These are phyloP conservation scores for Verticillium isaacii DNA, from an alignment of 2,329 filamentous ascomycete species.

Conservation along the genomic window DNA sequence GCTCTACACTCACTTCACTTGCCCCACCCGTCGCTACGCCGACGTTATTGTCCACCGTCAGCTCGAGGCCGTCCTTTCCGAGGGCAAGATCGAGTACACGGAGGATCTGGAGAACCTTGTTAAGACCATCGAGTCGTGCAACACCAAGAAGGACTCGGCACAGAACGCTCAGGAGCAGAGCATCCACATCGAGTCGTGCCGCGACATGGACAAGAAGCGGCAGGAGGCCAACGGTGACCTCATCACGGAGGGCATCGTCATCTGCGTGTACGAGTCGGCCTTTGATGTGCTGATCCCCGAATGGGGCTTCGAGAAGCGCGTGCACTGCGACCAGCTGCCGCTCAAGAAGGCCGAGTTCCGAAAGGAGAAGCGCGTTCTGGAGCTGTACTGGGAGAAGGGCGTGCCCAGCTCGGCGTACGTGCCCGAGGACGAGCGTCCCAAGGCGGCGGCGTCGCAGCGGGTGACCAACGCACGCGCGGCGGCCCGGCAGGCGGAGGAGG, in stretches of 20 bases:
- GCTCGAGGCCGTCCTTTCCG: conserved; percentile 78
- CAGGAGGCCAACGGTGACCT: conserved; percentile 85
- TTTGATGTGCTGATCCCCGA: conserved; percentile 98
- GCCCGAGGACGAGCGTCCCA: conserved; percentile 92
- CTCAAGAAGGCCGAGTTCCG: conserved; percentile 99
- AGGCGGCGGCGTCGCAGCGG: conserved; percentile 69
- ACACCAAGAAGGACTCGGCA: conserved; percentile 98
- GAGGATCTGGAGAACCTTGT: conserved; percentile 84
- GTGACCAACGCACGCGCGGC: conserved; percentile 71
- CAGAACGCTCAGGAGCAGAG: conserved; percentile 98
- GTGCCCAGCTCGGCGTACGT: conserved; percentile 94
- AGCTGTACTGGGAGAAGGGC: conserved; percentile 99
- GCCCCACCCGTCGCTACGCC: conserved; percentile 88
- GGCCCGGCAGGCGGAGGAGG: conserved; percentile 75
- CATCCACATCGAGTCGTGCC: conserved; percentile 96
- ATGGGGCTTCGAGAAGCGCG: conserved; percentile 98
- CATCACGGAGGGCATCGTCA: conserved; percentile 90
- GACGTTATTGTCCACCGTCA: conserved; percentile 96
- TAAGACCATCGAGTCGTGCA: conserved; percentile 93
- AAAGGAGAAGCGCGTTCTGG: conserved; percentile 89
- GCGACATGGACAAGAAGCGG: conserved; percentile 88
- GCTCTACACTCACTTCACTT: conserved; percentile 95
- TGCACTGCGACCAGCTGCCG: conserved; percentile 96
- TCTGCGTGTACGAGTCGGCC: conserved; percentile 97
- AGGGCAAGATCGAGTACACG: conserved; percentile 75